Conservation (phyloP, 1,139 yeast genomes). For the Diutina rugosa region DNA sequence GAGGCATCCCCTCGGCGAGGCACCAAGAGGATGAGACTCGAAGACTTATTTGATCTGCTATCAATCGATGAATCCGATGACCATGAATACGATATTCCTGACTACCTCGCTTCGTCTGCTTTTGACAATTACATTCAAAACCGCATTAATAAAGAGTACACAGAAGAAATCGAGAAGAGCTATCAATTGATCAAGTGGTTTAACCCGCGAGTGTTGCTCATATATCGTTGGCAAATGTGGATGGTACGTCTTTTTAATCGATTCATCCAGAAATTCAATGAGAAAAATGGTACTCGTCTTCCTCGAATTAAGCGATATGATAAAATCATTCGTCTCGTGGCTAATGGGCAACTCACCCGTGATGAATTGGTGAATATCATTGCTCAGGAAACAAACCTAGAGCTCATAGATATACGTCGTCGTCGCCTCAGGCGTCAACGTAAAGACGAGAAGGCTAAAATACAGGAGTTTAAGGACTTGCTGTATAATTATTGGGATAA, state of each 20-base stretch:
- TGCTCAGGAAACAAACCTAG: not conserved
- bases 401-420: not conserved
- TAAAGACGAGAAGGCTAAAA: not conserved
- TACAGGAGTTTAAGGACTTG: not conserved
- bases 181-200: not conserved
- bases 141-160: not conserved
- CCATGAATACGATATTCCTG: not conserved
- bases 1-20: not conserved
- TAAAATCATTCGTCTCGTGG: not conserved
- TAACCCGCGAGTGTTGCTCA: not conserved
- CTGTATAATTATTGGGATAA: not conserved
- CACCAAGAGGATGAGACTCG: not conserved
- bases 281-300: not conserved
- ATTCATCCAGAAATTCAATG: not conserved
- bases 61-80: not conserved
- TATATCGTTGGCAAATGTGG: constrained; percentile 1
- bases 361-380: not conserved
- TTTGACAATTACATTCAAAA: not conserved
- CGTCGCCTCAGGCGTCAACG: not conserved
- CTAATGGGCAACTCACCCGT: not conserved
- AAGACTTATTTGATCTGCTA: not conserved
- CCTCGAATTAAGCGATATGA: not conserved
- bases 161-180: not conserved
- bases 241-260: not conserved
- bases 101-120: not conserved